Percentiles rank a stretch among this genome's conserved stretches.
Evolutionary conservation across 129 eudicot species (phyloP).

Genomic region (Centaurea solstitialis): DNA sequence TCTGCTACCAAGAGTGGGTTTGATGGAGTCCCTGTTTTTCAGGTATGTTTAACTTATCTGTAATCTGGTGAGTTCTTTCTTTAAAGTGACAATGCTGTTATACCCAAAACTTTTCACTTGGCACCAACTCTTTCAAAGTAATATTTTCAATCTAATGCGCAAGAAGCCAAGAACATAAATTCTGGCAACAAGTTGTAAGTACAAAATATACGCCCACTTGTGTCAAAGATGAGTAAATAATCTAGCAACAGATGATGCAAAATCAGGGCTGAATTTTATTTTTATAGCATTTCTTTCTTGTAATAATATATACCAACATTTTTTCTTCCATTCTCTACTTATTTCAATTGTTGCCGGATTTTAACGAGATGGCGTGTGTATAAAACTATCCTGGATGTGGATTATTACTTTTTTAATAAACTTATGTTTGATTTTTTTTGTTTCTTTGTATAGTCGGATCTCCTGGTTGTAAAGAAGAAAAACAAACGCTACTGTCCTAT

Average conservation of each 20-base stretch:
- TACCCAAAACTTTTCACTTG: too few relatives aligned
- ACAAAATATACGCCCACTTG: background rate
- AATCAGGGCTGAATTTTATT: background rate
- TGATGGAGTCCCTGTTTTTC: constrained; percentile 96
- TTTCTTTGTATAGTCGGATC: constrained; percentile 65
- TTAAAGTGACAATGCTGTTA: background rate
- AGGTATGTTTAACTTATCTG: constrained; percentile 48
- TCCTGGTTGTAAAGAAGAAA: constrained; percentile 78
- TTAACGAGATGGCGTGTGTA: background rate
- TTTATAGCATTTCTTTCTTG: too few relatives aligned
- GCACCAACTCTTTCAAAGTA: too few relatives aligned
- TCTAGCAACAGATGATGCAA: background rate
- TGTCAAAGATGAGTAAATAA: background rate
- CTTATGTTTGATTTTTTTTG: background rate
- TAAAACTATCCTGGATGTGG: background rate
- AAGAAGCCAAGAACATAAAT: background rate
- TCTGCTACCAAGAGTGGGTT: constrained; percentile 69
- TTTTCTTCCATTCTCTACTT: background rate
- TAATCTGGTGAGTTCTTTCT: background rate
- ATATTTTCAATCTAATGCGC: background rate
- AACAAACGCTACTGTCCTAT: constrained; percentile 86
- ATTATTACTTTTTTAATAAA: background rate
- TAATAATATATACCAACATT: too few relatives aligned
- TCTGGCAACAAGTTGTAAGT: background rate
- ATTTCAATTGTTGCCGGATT: background rate